phyloP scores from a whole-genome alignment of 2,329 filamentous ascomycete genomes.

The Aspergillus fischeri region DNA sequence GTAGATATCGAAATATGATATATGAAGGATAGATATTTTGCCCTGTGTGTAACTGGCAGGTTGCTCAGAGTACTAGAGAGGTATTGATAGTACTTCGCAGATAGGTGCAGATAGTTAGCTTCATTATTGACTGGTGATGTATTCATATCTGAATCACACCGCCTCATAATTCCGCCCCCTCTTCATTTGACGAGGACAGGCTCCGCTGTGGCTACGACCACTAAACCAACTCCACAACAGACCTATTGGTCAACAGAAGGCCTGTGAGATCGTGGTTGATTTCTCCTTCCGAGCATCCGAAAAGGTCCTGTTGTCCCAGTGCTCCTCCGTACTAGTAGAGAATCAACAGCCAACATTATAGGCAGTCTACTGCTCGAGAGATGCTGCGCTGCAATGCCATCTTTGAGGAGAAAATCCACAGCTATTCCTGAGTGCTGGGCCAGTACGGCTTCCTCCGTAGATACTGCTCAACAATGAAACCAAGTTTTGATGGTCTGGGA shows the following conservation, averaged over 20 bases:
- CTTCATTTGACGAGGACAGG: neutral
- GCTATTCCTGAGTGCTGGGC: neutral
- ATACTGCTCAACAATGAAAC: neutral
- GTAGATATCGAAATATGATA: neutral
- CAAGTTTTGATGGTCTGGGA: neutral
- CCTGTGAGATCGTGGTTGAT: neutral
- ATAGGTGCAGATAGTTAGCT: neutral
- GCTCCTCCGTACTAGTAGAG: neutral
- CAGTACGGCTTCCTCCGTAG: neutral
- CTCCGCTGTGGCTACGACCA: neutral
- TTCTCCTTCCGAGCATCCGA: neutral
- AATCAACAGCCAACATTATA: neutral
- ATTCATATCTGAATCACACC: neutral
- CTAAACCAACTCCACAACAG: neutral
- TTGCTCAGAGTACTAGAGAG: neutral
- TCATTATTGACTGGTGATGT: neutral
- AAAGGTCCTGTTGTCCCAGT: too few relatives aligned
- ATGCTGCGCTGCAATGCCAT: neutral
- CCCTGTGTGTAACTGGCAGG: neutral
- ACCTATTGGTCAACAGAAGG: neutral
- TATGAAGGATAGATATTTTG: neutral
- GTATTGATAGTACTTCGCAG: too few relatives aligned
- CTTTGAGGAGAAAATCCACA: neutral
- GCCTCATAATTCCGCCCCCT: neutral
- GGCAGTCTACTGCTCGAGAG: too few relatives aligned